Conservation (phyloP, 805 yeast species). For the Saccharomycopsis malanga region DNA sequence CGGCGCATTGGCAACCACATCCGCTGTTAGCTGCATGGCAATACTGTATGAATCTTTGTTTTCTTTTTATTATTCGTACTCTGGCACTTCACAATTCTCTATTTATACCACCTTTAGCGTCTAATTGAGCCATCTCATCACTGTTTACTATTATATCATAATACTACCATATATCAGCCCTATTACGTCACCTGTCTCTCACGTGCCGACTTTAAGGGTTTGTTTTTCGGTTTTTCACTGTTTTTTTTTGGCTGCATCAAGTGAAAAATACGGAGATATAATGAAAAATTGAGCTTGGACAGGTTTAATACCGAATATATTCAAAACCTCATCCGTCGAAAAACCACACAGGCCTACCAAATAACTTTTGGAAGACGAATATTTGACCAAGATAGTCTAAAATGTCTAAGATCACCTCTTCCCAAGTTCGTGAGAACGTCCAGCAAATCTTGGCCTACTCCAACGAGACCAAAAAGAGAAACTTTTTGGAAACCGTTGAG, state of each 20-base stretch:
- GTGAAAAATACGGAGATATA: too few relatives aligned
- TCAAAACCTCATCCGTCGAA: slow-evolving; percentile 33
- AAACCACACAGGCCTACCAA: slow-evolving; percentile 46
- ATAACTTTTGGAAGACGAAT: slow-evolving; percentile 74
- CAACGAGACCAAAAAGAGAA: slow-evolving; percentile 97
- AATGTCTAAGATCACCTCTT: slow-evolving; percentile 84
- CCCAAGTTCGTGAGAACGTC: slow-evolving; percentile 96
- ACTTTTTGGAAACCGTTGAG: slow-evolving; percentile 99
- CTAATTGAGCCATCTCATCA: too few relatives aligned
- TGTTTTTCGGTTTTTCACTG: too few relatives aligned
- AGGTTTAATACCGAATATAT: too few relatives aligned
- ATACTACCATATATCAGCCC: too few relatives aligned
- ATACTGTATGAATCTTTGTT: too few relatives aligned
- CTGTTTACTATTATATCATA: too few relatives aligned
- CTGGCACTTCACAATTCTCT: not conserved
- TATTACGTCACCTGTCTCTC: too few relatives aligned
- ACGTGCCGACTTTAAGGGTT: too few relatives aligned
- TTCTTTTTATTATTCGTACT: too few relatives aligned
- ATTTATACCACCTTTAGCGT: not conserved
- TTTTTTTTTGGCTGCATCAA: too few relatives aligned
- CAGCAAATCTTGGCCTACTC: slow-evolving; percentile 85
- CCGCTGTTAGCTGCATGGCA: slow-evolving; percentile 54
- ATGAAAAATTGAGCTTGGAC: too few relatives aligned
- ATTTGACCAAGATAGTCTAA: slow-evolving; percentile 27
- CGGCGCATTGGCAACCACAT: slow-evolving; percentile 43